Evolutionary conservation across 106 monocot genomes (phyloP).

Genomic region (Triglochin maritima): DNA sequence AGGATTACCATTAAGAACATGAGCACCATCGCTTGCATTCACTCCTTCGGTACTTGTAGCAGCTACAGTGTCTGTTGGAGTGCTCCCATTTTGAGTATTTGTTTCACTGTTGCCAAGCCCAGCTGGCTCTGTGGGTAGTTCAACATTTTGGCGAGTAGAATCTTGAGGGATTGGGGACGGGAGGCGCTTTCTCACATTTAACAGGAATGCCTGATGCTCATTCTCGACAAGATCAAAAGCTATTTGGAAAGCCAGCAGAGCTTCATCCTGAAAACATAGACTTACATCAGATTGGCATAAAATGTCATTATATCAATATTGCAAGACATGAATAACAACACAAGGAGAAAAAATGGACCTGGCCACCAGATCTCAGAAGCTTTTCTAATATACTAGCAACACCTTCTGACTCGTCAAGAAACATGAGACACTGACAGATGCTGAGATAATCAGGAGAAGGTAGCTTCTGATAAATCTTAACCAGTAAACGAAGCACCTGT

Average conservation of each 20-base stretch:
- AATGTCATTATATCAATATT: background rate
- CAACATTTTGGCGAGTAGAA: slow-evolving; percentile 7
- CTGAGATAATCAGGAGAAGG: slow-evolving; percentile 91
- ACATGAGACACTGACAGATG: slow-evolving; percentile 97
- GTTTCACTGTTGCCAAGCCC: slow-evolving; percentile 10
- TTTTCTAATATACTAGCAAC: slow-evolving; percentile 76
- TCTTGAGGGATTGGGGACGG: slow-evolving; percentile 18
- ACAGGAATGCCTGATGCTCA: slow-evolving; percentile 88
- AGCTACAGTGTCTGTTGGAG: slow-evolving; percentile 1
- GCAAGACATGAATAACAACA: background rate
- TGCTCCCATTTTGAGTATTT: slow-evolving; percentile 25
- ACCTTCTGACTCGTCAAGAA: slow-evolving; percentile 72
- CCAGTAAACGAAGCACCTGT: slow-evolving; percentile 70
- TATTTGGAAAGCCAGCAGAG: slow-evolving; percentile 85
- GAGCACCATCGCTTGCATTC: slow-evolving; percentile 26
- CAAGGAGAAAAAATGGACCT: slow-evolving; percentile 32
- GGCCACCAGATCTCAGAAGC: slow-evolving; percentile 56
- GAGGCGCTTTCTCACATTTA: slow-evolving; percentile 54
- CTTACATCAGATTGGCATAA: background rate
- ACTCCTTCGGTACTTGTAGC: slow-evolving; percentile 27
- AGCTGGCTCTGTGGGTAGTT: slow-evolving; percentile 7
- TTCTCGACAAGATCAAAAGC: slow-evolving; percentile 97
- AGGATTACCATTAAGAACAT: slow-evolving; percentile 24
- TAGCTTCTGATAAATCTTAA: slow-evolving; percentile 73
- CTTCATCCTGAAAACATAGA: slow-evolving; percentile 69